A percentile compares a stretch with the other conserved stretches of the same genome.
Evolutionary conservation across 1,284 basidiomycete genomes (phyloP).

Genomic region (Cryptococcus sp.): DNA sequence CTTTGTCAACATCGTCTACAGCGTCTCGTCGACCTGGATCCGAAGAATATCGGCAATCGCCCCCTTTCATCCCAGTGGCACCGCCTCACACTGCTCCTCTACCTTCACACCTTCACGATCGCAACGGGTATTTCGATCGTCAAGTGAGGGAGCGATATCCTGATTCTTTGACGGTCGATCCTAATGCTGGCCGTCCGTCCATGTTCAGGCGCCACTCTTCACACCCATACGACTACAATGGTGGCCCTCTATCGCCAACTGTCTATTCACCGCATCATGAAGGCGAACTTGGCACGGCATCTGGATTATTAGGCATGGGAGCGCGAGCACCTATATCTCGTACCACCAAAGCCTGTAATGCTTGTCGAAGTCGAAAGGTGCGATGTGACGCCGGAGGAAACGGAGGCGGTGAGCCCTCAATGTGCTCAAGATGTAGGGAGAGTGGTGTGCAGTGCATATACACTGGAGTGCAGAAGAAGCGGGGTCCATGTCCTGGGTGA

Average conservation of each 20-base stretch:
- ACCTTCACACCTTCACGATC: background rate
- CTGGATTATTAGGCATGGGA: conserved; percentile 14
- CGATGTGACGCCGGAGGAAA: conserved; percentile 47
- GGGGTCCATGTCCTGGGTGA: conserved; percentile 45
- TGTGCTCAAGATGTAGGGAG: conserved; percentile 46
- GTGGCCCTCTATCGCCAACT: conserved; percentile 6
- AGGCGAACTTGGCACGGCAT: conserved; percentile 3
- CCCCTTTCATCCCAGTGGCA: background rate
- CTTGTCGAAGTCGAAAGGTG: conserved; percentile 48
- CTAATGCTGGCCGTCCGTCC: conserved; percentile 17
- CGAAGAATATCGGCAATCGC: conserved; percentile 3
- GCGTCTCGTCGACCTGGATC: conserved; percentile 3
- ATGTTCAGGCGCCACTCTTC: conserved; percentile 28
- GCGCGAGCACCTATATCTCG: conserved; percentile 46
- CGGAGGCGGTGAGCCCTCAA: conserved; percentile 22
- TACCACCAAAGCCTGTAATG: conserved; percentile 50
- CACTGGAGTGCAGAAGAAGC: conserved; percentile 47
- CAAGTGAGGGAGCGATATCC: background rate
- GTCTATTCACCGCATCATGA: conserved; percentile 20
- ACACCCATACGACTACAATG: conserved; percentile 27
- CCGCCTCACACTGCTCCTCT: conserved; percentile 15
- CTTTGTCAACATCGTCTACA: conserved; percentile 6
- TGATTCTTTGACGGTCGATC: conserved; percentile 1
- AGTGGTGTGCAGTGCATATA: conserved; percentile 45
- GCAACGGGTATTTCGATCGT: conserved; percentile 16